Evolutionary conservation across 2,329 filamentous ascomycete genomes (phyloP), one percentile per base, ranked within the genome.

Genomic region (Didymella pomorum): DNA sequence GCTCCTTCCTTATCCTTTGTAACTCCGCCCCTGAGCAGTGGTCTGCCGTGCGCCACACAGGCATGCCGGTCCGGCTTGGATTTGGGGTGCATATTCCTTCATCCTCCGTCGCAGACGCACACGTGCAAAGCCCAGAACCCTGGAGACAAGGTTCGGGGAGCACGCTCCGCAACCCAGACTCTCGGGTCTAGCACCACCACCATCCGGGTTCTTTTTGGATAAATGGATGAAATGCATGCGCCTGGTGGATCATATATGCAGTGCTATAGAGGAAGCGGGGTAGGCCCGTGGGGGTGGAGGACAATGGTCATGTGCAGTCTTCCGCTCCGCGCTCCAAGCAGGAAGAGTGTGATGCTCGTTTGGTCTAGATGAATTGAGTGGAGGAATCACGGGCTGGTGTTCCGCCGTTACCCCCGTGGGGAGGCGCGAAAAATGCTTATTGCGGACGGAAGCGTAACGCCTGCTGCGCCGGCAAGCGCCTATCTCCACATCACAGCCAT

Each of bases 91-190:
- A 25, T 23, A 25, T 48, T n/a, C 31, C 29, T 23, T 33, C 29
- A 14, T 26, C 18, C 25, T 10, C 29, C 18, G 41, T 61, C 23
- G 62, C 60, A 67, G 62, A 33, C 55, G 59, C 39, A 61, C 65
- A 65, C 58, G 49, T 65, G 62, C 59, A 63, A 62, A 58, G 45
- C 47, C 60, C 55, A 52, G 56, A 52, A 43, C 48, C 49, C 35
- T 60, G 56, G 60, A 47, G 57, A 43, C 60, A 63, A 62, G 61
- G 60, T 57, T 65, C 65, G 64, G 61, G 66, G 66, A 65, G 61
- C 60, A 45, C 56, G 50, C 57, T 54, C 64, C 59, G 66, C 56
- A 61, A 70, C 57, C 69, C 69, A 71, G 41, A 47, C 57, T 52
- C 25, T 48, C 50, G 69, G 69, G 61, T 48, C 52, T 28, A 54